Evolutionary conservation across 352 stramenopile species (phyloP).

Genomic region (Pseudoperonospora humuli): DNA sequence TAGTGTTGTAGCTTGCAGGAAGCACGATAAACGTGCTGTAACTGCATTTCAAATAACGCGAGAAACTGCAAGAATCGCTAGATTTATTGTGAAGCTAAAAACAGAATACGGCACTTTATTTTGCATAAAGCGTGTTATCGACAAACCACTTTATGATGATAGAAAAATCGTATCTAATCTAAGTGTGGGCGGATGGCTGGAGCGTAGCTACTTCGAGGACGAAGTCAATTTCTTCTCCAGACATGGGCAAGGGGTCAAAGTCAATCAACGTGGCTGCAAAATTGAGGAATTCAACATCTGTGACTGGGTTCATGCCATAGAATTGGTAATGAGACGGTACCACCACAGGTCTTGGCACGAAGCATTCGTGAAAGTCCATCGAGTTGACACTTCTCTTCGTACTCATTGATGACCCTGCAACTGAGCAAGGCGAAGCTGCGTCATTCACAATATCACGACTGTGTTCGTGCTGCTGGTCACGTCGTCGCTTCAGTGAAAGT

Average conservation of each 20-base stretch:
- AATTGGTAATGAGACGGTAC: conserved; percentile 10
- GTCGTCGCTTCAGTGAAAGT: conserved; percentile 21
- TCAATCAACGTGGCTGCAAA: conserved; percentile 21
- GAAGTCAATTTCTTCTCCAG: conserved; percentile 35
- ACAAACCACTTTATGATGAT: too few relatives aligned
- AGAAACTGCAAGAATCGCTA: too few relatives aligned
- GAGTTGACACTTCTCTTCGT: conserved; percentile 13
- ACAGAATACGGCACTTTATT: too few relatives aligned
- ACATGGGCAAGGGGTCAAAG: conserved; percentile 33
- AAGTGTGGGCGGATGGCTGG: conserved; percentile 13
- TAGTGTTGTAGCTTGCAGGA: neutral
- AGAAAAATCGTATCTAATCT: conserved; percentile 14
- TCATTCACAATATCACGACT: neutral
- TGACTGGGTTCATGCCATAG: conserved; percentile 2
- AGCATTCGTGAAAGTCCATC: conserved; percentile 28
- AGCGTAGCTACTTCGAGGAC: conserved; percentile 33
- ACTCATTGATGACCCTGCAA: conserved; percentile 2
- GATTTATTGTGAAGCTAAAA: too few relatives aligned
- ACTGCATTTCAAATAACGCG: neutral
- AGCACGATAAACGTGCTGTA: neutral
- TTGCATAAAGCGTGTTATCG: too few relatives aligned
- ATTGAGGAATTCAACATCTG: conserved; percentile 11
- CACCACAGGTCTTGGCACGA: conserved; percentile 7
- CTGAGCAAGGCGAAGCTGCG: conserved; percentile 19
- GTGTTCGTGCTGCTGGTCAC: conserved; percentile 9